Evolutionary conservation across 345 rosid genomes (phyloP).

Genomic region (Populus tremula): DNA sequence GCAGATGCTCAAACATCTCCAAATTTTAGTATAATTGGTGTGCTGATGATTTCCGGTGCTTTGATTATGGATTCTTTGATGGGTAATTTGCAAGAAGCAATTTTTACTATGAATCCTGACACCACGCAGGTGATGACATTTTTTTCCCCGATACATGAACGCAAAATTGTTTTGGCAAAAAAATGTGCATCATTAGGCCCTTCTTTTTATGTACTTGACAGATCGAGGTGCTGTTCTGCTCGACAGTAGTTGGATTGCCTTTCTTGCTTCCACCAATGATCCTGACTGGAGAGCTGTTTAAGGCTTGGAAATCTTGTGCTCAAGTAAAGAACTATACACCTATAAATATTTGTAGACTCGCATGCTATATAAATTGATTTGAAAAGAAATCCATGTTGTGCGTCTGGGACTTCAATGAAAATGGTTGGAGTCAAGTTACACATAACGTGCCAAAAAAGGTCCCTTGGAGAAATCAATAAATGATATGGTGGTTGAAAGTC

Average conservation of each 20-base stretch:
- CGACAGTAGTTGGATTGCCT: conserved; percentile 89
- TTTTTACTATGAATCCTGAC: conserved; percentile 74
- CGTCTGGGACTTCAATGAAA: not conserved
- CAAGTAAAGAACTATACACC: conserved; percentile 45
- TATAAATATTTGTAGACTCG: not conserved
- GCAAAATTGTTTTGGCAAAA: not conserved
- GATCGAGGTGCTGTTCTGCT: conserved; percentile 98
- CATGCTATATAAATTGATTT: not conserved
- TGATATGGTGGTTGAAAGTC: conserved; percentile 12
- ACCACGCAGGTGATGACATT: conserved; percentile 64
- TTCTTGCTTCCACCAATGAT: conserved; percentile 90
- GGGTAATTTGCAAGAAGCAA: conserved; percentile 90
- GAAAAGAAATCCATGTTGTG: not conserved
- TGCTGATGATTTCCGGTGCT: conserved; percentile 88
- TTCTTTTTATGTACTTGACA: conserved; percentile 13
- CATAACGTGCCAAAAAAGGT: conserved; percentile 7
- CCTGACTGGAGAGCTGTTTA: conserved; percentile 88
- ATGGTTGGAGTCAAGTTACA: conserved; percentile 6
- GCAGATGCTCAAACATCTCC: conserved; percentile 96
- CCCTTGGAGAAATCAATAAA: conserved; percentile 9
- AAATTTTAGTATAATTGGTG: conserved; percentile 76
- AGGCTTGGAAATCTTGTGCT: conserved; percentile 89
- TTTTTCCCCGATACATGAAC: not conserved
- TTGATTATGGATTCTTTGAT: conserved; percentile 79
- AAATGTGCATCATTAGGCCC: not conserved